Percentiles rank a stretch among this genome's conserved stretches.
Evolutionary conservation across 371 early-diverging fungal genomes (phyloP).

Genomic region (Mucor velutinosus): DNA sequence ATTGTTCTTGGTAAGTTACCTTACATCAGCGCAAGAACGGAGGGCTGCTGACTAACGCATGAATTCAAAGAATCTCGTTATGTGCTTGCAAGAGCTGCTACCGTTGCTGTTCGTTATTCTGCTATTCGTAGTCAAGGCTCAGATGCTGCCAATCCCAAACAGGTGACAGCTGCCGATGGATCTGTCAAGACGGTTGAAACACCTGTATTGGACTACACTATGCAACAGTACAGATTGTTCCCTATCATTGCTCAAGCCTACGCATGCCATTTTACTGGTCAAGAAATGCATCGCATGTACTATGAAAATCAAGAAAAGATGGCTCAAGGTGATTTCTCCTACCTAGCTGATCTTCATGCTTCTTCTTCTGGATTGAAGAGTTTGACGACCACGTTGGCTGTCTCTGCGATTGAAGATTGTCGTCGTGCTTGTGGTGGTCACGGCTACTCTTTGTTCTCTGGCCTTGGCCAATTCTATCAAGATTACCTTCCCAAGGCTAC

Average conservation of each 20-base stretch:
- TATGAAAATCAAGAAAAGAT: conserved; percentile 65
- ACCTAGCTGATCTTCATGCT: conserved; percentile 81
- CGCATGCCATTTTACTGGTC: conserved; percentile 77
- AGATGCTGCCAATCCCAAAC: conserved; percentile 55
- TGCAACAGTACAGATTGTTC: conserved; percentile 79
- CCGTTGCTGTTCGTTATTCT: conserved; percentile 81
- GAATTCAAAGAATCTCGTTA: conserved; percentile 39
- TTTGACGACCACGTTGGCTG: conserved; percentile 72
- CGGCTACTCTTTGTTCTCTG: conserved; percentile 82
- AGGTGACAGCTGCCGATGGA: conserved; percentile 29
- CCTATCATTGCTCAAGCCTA: conserved; percentile 82
- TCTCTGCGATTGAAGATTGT: conserved; percentile 79
- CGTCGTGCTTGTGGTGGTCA: conserved; percentile 89
- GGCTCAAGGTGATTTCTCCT: conserved; percentile 72
- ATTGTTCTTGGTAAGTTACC: conserved; percentile 45
- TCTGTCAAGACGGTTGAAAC: conserved; percentile 57
- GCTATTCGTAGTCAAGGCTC: conserved; percentile 84
- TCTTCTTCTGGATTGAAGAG: conserved; percentile 86
- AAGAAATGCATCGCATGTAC: conserved; percentile 71
- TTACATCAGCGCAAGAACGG: neutral
- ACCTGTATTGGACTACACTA: conserved; percentile 78
- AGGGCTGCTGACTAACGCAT: too few relatives aligned
- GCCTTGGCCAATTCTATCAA: conserved; percentile 72
- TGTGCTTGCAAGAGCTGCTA: conserved; percentile 77
- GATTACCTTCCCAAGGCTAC: conserved; percentile 78